Conservation (phyloP, 495 filamentous ascomycete species). For the Hypoxylon crocopeplum region DNA sequence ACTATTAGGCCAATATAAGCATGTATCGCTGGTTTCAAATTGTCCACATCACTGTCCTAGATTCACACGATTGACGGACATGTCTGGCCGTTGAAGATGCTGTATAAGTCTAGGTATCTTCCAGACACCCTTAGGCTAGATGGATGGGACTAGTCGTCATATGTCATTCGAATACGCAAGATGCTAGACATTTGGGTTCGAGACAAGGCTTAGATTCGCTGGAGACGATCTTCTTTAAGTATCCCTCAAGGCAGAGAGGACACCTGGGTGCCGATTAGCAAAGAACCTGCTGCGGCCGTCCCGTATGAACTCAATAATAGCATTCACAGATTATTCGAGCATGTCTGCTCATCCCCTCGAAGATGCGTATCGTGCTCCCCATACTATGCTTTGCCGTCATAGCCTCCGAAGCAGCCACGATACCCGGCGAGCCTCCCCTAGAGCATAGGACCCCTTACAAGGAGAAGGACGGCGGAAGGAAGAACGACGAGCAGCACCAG, state of each 20-base stretch:
- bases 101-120: not conserved
- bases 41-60: conserved; percentile 5
- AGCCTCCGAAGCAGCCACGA: not conserved
- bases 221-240: not conserved
- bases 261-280: not conserved
- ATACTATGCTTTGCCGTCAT: conserved; percentile 5
- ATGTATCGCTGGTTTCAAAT: conserved; percentile 17
- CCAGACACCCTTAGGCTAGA: not conserved
- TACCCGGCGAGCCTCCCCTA: not conserved
- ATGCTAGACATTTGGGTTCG: not conserved
- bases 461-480: not conserved
- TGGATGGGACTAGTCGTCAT: not conserved
- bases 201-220: not conserved
- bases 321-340: not conserved
- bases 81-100: not conserved
- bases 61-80: not conserved
- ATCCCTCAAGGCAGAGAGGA: not conserved
- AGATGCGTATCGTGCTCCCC: conserved; percentile 8
- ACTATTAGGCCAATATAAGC: not conserved
- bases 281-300: not conserved
- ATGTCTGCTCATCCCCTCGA: conserved; percentile 6
- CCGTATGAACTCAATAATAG: not conserved
- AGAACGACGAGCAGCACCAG: conserved; percentile 20
- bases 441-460: not conserved
- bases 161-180: conserved; percentile 1